These are phyloP conservation scores for Esteya vermicola DNA, from an alignment of 2,329 filamentous ascomycete genomes.

Conservation along the genomic window DNA sequence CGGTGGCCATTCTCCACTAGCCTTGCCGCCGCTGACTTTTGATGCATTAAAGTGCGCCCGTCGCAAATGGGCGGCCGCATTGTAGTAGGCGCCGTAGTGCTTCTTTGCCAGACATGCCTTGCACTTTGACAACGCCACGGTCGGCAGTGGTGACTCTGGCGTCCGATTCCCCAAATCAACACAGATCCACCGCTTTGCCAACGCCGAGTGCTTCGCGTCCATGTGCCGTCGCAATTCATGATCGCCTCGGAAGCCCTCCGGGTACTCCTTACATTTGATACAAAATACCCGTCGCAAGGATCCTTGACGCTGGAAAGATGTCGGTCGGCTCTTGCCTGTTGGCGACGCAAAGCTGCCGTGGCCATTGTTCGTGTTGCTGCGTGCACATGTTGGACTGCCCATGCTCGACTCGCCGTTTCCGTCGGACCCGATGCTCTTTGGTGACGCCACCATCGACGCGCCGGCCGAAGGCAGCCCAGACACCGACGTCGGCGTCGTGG, in stretches of 20 bases:
- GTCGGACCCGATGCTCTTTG: slow-evolving; percentile 14
- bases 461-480: slow-evolving; percentile 10
- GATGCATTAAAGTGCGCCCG: slow-evolving; percentile 72
- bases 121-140: slow-evolving; percentile 49
- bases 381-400: slow-evolving; percentile 27
- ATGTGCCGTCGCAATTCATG: slow-evolving; percentile 64
- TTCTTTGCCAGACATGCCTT: slow-evolving; percentile 69
- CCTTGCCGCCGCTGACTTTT: slow-evolving; percentile 40
- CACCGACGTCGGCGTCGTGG: slow-evolving; percentile 10
- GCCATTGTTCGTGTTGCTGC: slow-evolving; percentile 22
- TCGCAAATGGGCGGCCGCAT: slow-evolving; percentile 79
- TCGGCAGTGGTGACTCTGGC: slow-evolving; percentile 26
- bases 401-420: slow-evolving; percentile 7
- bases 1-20: slow-evolving; percentile 38
- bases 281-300: slow-evolving; percentile 52
- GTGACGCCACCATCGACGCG: slow-evolving; percentile 18
- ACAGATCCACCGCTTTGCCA: slow-evolving; percentile 44
- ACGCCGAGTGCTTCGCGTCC: slow-evolving; percentile 47
- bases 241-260: slow-evolving; percentile 70
- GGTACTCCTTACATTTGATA: slow-evolving; percentile 54
- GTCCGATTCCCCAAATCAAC: slow-evolving; percentile 29
- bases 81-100: slow-evolving; percentile 84
- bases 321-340: slow-evolving; percentile 24
- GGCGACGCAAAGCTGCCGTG: slow-evolving; percentile 28
- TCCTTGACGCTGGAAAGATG: slow-evolving; percentile 34